Percentiles rank a stretch among this genome's conserved stretches.
Conservation (phyloP, 2,329 filamentous ascomycete species). For the Xylaria sp. region DNA sequence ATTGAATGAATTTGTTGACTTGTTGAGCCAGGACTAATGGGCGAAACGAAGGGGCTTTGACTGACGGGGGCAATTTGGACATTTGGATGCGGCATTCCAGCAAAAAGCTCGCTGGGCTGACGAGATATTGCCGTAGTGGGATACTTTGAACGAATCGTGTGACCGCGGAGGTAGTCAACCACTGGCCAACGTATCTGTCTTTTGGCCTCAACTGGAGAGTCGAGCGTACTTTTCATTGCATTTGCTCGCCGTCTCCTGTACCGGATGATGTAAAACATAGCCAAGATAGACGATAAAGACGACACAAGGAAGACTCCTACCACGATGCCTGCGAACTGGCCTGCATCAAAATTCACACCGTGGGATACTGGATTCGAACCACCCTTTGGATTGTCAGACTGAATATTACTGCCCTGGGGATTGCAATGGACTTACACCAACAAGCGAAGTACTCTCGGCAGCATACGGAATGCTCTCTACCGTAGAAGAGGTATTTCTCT, state of each 20-base stretch:
- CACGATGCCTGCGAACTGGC: constrained; percentile 37
- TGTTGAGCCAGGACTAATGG: constrained; percentile 7
- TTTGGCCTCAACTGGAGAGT: constrained; percentile 7
- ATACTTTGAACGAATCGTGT: not conserved
- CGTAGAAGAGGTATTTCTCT: constrained; percentile 4
- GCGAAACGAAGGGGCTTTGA: not conserved
- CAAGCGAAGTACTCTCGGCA: constrained; percentile 3
- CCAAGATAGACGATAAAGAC: constrained; percentile 29
- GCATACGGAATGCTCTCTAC: not conserved
- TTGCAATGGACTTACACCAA: constrained; percentile 24
- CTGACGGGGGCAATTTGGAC: not conserved
- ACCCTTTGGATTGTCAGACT: constrained; percentile 24
- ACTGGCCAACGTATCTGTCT: not conserved
- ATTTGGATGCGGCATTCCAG: constrained; percentile 6
- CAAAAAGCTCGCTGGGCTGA: not conserved
- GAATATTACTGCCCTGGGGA: not conserved
- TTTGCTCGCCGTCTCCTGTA: constrained; percentile 30
- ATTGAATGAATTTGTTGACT: constrained; percentile 25
- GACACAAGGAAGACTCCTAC: constrained; percentile 34
- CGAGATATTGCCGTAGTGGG: not conserved
- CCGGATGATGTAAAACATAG: constrained; percentile 32
- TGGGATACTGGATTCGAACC: not conserved
- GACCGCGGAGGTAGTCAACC: constrained; percentile 1
- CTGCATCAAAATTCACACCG: constrained; percentile 22
- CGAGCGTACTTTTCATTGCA: not conserved